Conservation (phyloP, 129 eudicot genomes). For the Lactuca sativa region DNA sequence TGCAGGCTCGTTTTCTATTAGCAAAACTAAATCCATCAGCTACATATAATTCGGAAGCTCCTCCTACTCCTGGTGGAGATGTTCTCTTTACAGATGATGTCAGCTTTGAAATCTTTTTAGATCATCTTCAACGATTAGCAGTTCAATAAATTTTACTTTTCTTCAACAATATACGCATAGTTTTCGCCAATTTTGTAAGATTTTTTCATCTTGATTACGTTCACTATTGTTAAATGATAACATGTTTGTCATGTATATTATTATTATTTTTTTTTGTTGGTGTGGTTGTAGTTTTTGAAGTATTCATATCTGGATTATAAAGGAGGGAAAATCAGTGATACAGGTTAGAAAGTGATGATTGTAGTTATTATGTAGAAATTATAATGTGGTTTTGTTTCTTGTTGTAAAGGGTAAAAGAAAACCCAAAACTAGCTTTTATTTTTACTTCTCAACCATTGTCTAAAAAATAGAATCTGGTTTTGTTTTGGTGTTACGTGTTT, state of each 20-base stretch:
- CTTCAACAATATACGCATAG: conserved; percentile 32
- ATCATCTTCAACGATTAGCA: conserved; percentile 93
- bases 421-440: not conserved
- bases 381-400: not conserved
- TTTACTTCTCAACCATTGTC: no score
- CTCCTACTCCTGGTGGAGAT: conserved; percentile 78
- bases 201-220: not conserved
- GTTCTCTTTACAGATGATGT: conserved; percentile 94
- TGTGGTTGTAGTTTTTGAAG: not conserved
- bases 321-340: not conserved
- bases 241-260: not conserved
- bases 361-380: not conserved
- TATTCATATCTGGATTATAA: not conserved
- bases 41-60: conserved; percentile 82
- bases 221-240: no score
- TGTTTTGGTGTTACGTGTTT: no score
- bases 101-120: conserved; percentile 91
- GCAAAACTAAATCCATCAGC: conserved; percentile 97
- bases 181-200: conserved; percentile 54
- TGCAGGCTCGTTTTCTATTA: conserved; percentile 95
- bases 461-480: no score
- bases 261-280: not conserved
- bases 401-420: not conserved
- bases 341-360: not conserved
- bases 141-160: conserved; percentile 60